Evolutionary conservation across 2,329 filamentous ascomycete species (phyloP).

Genomic region (Diaporthe amygdali): DNA sequence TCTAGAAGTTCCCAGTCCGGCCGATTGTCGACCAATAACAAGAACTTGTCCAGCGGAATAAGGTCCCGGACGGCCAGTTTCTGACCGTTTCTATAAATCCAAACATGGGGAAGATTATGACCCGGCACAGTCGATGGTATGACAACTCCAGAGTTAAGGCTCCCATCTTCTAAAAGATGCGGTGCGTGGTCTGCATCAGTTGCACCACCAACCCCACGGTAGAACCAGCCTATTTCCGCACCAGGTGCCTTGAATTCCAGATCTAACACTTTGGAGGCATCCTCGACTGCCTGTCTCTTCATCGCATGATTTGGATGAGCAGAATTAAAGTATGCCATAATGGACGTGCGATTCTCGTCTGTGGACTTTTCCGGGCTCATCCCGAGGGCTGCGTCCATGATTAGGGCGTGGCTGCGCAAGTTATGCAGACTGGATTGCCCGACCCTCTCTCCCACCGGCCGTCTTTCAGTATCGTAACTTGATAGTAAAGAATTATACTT

Average conservation of each 20-base stretch:
- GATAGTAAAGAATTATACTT: constrained; percentile 32
- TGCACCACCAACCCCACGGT: constrained; percentile 26
- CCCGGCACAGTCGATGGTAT: constrained; percentile 11
- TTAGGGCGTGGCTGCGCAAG: constrained; percentile 32
- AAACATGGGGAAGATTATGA: constrained; percentile 17
- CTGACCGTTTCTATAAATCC: neutral
- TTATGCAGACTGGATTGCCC: constrained; percentile 35
- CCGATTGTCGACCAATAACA: neutral
- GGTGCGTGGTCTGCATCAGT: neutral
- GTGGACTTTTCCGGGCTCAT: constrained; percentile 29
- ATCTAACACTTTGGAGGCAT: constrained; percentile 34
- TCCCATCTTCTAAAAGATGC: constrained; percentile 1
- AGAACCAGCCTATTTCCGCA: constrained; percentile 41
- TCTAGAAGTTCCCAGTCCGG: neutral
- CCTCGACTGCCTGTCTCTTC: constrained; percentile 31
- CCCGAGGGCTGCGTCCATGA: constrained; percentile 39
- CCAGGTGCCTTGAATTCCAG: constrained; percentile 39
- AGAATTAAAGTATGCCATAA: constrained; percentile 33
- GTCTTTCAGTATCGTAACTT: constrained; percentile 40
- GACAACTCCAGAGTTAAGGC: neutral
- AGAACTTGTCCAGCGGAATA: neutral
- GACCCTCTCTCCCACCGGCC: constrained; percentile 37
- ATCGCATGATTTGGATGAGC: constrained; percentile 25
- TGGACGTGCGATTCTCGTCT: constrained; percentile 31
- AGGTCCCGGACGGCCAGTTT: neutral